Evolutionary conservation across 805 yeast species (phyloP), one percentile per base, ranked within the genome.

Genomic region (Candida hungchunana): DNA sequence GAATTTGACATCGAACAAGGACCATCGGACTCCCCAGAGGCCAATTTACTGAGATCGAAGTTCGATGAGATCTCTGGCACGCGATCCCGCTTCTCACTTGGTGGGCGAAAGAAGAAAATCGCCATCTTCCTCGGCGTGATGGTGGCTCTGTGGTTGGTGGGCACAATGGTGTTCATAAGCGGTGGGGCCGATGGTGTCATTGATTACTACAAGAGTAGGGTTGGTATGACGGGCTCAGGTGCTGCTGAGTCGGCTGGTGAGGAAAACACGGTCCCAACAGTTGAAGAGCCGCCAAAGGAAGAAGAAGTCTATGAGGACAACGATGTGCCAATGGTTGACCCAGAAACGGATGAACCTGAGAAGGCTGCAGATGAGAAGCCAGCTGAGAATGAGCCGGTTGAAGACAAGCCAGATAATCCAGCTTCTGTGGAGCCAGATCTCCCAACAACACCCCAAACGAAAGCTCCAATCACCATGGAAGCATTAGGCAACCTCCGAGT

Each of bases 151-250:
- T 50, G 51, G 47, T 15, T 49, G 9, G 29, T 36, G 26, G 53
- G 55, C 8, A 31, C 47, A 2, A 19, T 36, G 21, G 32, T 42
- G 6, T 43, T 44, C 30, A 19, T 43, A 3, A 37, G 37, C 9
- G 47, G 44, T 1, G 34, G 37, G n/a, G 44, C 44, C 3, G 38
- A 39, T 13, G 36, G 39, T 9, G 40, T 50, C 1, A 14, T 45
- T 4, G 51, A 51, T 18, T 51, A 51, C 26, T 51, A 51, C 39
- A 47, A 50, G 39, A 39, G 26, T 26, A 40, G 36, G 20, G 16
- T 34, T 1, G 53, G 52, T 0, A 13, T 24, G 2, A 29, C 42
- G 3, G 43, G 40, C 10, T 27, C 19, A n/a, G 31, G 17, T 4
- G 38, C 14, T 29, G 39, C 40, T 3, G 47, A 36, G 8, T 37